Evolutionary conservation across 805 yeast species (phyloP), one percentile per base, ranked within the genome.

Genomic region (Metschnikowia gelsemii): DNA sequence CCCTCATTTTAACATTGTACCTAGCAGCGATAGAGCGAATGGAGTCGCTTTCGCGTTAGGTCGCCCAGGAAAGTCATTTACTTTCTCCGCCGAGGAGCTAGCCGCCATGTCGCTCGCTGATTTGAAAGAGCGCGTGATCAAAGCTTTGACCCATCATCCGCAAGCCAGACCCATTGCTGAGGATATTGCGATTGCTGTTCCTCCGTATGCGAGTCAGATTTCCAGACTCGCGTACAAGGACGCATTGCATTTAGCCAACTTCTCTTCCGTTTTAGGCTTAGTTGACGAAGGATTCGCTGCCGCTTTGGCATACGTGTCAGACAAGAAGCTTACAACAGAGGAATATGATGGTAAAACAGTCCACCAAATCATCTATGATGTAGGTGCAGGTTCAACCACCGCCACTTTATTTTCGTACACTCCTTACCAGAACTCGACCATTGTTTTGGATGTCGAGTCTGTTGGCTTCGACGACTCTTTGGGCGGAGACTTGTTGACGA

Each of bases 281-380:
- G 85, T 90, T 2, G 90, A 86, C 56, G 97, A 91, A 60, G 97
- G 96, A 12, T 66, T 87, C n/a, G 93, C 98, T 2, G 88, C 87
- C 12, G 96, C 95, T 1, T 64, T 87, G 32, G 87, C 88, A 56
- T 90, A 79, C 59, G 87, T 87, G 1, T 72, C 85, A 23, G 73
- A 76, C 32, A 75, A 75, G 46, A 62, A 63, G 25, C 57, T 61
- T 5, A 61, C 60, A 3, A 52, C 56, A 16, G 73, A 70, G 2
- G 66, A 66, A 33, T 62, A 56, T 41, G 52, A 58, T 26, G 63
- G 51, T 25, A 50, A 45, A 21, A 75, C 71, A 42, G 79, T 78
- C 52, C 74, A 79, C 55, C 86, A 86, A 57, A 58, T 88, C 36
- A 75, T 93, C 25, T 88, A 83, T 58, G 99, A 93, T 61, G 78